Evolutionary conservation across 306 rosid genomes (phyloP), one percentile per base, ranked within the genome.

Genomic region (Cicer pinnatifidum): DNA sequence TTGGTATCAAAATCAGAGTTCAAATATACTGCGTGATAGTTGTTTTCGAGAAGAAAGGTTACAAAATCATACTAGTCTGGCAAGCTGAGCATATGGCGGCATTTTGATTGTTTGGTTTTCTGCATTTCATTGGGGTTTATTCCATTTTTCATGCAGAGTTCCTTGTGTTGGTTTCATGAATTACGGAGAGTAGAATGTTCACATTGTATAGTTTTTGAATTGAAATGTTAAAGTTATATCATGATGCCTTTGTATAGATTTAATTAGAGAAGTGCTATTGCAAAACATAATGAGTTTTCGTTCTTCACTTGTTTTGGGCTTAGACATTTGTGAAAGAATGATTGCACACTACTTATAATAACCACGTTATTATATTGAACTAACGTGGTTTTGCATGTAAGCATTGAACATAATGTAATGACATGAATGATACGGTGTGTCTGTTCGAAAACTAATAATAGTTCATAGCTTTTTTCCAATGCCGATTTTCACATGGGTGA

Each of bases 11-110:
- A 83, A 50, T 47, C 62, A 58, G 40, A 61, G 19, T 54, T 69
- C 63, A 73, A 53, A 38, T 71, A 74, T 46, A 59, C 79, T 46
- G 68, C 70, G 56, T 76, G 73, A 74, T 78, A 74, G 37, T 52
- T 84, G 37, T 52, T 84, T 83, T 70, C 60, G 80, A 75, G 79
- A 80, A 69, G 71, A 66, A 9, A 75, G 81, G 77, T 72, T 82
- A 47, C 79, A 81, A 53, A 79, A 67, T 65, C 64, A 15, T 72
- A 35, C 19, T 70, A 40, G 71, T 71, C 66, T 45, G 63, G 80
- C 77, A 72, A 85, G 64, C 73, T 2, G 41, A 60, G 62, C 38
- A 15, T 23, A 43, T 74, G 76, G 67, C 13, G 75, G 59, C 38
- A 51, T 59, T 75, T 81, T 74, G 69, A 57, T 67, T 79, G 65